Evolutionary conservation across 352 stramenopile genomes (phyloP), one percentile per base, ranked within the genome.

Genomic region (Aphanomyces astaci): DNA sequence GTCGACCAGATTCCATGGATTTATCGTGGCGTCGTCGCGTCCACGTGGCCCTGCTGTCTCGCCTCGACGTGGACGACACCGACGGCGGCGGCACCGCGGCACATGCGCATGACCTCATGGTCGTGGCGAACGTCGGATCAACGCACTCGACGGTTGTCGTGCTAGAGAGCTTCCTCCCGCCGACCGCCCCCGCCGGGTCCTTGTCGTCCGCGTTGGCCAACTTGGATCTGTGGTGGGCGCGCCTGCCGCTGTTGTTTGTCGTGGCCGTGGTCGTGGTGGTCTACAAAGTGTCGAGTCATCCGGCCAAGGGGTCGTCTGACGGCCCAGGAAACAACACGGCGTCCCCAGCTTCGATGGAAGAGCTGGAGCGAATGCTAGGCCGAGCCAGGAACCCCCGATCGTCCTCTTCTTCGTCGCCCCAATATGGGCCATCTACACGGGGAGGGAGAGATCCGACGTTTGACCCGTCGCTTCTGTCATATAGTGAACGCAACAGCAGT

Each of bases 231-330:
- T 39, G 7, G 25, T 33, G 17, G 33, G 11, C 10, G n/a, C 56
- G 25, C 10, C 24, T 65, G 11, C 56, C 56, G 17, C 31, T 65
- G 2, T 10, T 53, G 1, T 10, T 65, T 4, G 10, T 53, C 4
- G 32, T 53, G n/a, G 33, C 9, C 1, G 22, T 51, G 11, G 56
- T 31, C 2, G 17, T 62, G 4, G 30, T 46, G 2, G 31, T 43
- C 4, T 62, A 62, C 53, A 62, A 62, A n/a, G 3, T 46, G 17
- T 62, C 15, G 28, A 30, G n/a, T n/a, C n/a, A n/a, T n/a, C n/a
- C n/a, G n/a, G n/a, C 15, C 3, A 10, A 19, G 25, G 4, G 10
- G 30, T 13, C 2, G 1, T 19, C 28, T 2, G 39, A 46, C 45
- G 19, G 4, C 4, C 24, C 45, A n/a, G 22, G 13, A 4, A 4